Conservation (phyloP, 2,329 filamentous ascomycete species). For the Ceratocystis lukuohia region DNA sequence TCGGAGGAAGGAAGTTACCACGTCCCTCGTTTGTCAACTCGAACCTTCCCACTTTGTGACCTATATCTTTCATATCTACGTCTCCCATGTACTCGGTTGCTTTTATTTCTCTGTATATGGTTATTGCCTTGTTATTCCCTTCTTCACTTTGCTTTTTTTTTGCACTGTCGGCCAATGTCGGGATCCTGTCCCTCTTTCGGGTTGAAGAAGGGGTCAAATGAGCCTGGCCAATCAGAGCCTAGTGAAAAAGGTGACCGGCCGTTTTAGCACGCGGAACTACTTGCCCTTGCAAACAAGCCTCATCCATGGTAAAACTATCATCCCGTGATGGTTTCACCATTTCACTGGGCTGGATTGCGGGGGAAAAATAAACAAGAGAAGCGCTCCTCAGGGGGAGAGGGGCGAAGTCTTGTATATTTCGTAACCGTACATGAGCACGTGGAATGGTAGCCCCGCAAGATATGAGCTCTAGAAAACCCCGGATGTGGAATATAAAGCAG, state of each 20-base stretch:
- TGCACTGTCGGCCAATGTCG: not conserved
- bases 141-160: not conserved
- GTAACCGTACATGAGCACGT: no score
- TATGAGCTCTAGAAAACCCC: no score
- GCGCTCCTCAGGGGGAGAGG: not conserved
- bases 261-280: not conserved
- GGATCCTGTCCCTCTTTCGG: not conserved
- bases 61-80: not conserved
- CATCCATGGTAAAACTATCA: not conserved
- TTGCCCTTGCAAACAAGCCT: not conserved
- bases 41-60: not conserved
- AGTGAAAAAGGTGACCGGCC: not conserved
- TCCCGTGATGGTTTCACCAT: conserved; percentile 8
- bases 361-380: not conserved
- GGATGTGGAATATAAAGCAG: no score
- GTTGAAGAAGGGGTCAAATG: not conserved
- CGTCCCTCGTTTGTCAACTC: not conserved
- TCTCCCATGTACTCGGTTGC: not conserved
- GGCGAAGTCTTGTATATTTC: not conserved
- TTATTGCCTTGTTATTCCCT: conserved; percentile 4
- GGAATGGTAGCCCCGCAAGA: no score
- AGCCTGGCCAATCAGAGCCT: not conserved
- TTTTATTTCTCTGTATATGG: not conserved
- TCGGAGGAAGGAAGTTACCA: conserved; percentile 1
- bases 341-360: not conserved